phyloP scores from a whole-genome alignment of 2,329 filamentous ascomycete species.

The Hymenotorrendiella dingleyae region DNA sequence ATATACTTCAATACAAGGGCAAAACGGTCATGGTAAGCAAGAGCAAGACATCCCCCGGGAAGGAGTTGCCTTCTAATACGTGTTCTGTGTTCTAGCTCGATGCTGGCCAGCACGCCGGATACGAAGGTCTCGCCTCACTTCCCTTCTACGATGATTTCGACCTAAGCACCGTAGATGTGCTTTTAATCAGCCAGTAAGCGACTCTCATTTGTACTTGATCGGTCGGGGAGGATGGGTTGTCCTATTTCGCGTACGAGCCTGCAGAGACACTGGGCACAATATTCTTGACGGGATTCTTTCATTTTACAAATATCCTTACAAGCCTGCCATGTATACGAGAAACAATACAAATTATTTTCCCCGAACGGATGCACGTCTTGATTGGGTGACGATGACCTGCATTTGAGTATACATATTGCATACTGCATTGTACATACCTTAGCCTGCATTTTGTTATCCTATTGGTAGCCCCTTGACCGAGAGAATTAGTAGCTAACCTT shows the following conservation, averaged over 20 bases:
- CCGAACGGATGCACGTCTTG: slow-evolving; percentile 29
- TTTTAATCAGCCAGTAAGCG: slow-evolving; percentile 98
- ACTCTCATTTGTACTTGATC: slow-evolving; percentile 14
- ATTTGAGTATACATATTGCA: slow-evolving; percentile 12
- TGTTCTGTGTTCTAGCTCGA: slow-evolving; percentile 70
- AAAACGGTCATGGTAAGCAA: slow-evolving; percentile 91
- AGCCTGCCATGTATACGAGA: slow-evolving; percentile 33
- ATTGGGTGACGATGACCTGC: slow-evolving; percentile 29
- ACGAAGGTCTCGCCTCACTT: slow-evolving; percentile 86
- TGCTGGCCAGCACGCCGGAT: slow-evolving; percentile 92
- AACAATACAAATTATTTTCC: slow-evolving; percentile 40
- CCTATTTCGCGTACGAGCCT: not conserved
- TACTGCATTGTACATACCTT: slow-evolving; percentile 26
- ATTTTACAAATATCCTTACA: not conserved
- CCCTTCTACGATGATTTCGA: slow-evolving; percentile 99
- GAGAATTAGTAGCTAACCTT: slow-evolving; percentile 17
- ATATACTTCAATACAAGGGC: slow-evolving; percentile 98
- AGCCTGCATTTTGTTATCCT: slow-evolving; percentile 5
- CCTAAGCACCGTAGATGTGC: slow-evolving; percentile 91
- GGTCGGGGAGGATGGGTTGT: not conserved
- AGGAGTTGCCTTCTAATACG: not conserved
- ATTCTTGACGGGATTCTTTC: not conserved
- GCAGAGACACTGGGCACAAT: not conserved
- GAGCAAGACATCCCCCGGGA: not conserved
- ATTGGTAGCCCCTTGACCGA: not conserved